Evolutionary conservation across 2,329 filamentous ascomycete genomes (phyloP).

Genomic region (Penicillium sp.): DNA sequence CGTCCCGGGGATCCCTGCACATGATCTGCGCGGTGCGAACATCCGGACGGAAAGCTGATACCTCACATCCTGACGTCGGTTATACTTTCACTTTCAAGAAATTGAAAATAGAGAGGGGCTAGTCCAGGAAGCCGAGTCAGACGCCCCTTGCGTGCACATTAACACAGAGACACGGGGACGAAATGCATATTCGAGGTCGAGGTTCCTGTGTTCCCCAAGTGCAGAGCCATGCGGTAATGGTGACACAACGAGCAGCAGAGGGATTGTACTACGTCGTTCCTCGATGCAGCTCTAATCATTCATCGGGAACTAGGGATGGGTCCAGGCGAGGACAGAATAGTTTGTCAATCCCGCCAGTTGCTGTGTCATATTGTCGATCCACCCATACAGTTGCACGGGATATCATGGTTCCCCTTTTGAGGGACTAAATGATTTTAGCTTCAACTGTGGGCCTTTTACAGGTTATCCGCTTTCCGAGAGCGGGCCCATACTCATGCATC

Average conservation of each 20-base stretch:
- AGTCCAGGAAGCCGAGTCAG: conserved; percentile 3
- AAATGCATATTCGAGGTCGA: neutral
- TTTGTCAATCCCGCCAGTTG: conserved; percentile 17
- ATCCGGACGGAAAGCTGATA: conserved; percentile 12
- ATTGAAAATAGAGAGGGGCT: neutral
- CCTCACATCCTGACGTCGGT: conserved; percentile 22
- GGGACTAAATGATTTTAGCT: conserved; percentile 18
- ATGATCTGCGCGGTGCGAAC: conserved; percentile 14
- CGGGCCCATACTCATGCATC: conserved; percentile 17
- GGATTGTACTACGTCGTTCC: conserved; percentile 2
- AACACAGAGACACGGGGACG: neutral
- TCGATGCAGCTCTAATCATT: conserved; percentile 8
- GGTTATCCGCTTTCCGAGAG: conserved; percentile 15
- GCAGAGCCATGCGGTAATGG: conserved; percentile 9
- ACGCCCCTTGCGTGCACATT: conserved; percentile 13
- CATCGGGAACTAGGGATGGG: neutral
- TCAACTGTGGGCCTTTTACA: conserved; percentile 17
- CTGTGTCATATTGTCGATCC: conserved; percentile 22
- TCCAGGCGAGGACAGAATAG: conserved; percentile 6
- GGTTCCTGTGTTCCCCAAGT: neutral
- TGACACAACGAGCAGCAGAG: conserved; percentile 8
- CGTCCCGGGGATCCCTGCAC: conserved; percentile 14
- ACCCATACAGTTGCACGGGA: conserved; percentile 7
- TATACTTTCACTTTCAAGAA: conserved; percentile 4
- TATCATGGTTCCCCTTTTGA: conserved; percentile 1